Conservation (phyloP, 176 grass and related monocot genomes). For the Ensete ventricosum region DNA sequence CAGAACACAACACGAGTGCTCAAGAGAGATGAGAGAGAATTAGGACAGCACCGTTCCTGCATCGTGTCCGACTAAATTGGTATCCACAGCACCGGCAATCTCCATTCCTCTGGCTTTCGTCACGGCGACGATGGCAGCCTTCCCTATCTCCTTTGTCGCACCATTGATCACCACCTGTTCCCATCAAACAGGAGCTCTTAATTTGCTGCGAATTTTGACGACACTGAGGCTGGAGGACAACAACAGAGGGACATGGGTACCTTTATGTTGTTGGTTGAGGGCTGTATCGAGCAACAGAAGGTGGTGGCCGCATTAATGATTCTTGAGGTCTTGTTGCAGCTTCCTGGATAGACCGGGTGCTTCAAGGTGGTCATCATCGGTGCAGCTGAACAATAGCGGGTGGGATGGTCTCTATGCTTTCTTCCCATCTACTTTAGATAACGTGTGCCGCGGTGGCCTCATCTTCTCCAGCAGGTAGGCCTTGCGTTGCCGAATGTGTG, state of each 20-base stretch:
- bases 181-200: not conserved
- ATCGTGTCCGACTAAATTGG: constrained; percentile 43
- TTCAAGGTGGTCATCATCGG: constrained; percentile 29
- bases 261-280: constrained; percentile 61
- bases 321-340: constrained; percentile 10
- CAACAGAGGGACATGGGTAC: constrained; percentile 1
- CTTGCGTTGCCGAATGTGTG: too few relatives aligned
- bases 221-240: not conserved
- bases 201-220: not conserved
- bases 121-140: constrained; percentile 44
- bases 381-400: not conserved
- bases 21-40: not conserved
- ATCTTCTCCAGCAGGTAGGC: too few relatives aligned
- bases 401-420: too few relatives aligned
- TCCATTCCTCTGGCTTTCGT: constrained; percentile 74
- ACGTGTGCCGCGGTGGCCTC: too few relatives aligned
- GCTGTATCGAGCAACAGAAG: constrained; percentile 41
- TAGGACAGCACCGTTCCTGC: constrained; percentile 46
- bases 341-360: constrained; percentile 17
- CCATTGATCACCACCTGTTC: constrained; percentile 62
- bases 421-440: too few relatives aligned
- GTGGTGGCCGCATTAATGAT: constrained; percentile 16
- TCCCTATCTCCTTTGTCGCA: constrained; percentile 62
- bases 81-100: constrained; percentile 62
- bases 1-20: not conserved